Percentiles rank a stretch among this genome's conserved stretches.
Conservation (phyloP, 176 grass and related monocot genomes). For the Hordeum marinum region DNA sequence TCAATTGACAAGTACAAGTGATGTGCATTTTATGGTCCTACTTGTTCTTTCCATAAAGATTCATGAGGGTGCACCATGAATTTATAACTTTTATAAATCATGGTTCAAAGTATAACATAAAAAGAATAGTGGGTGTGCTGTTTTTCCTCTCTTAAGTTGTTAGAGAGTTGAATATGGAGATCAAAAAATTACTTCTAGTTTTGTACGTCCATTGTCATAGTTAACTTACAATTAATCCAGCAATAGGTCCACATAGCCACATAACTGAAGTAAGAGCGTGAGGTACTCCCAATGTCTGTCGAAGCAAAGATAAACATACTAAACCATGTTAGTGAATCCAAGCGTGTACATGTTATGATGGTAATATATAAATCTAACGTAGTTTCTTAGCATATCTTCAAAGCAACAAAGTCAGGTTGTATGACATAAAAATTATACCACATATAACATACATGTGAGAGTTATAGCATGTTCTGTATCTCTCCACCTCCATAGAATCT, state of each 20-base stretch:
- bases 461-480: no score
- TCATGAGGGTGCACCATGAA: not conserved
- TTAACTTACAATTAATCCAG: slow-evolving; percentile 76
- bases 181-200: not conserved
- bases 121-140: not conserved
- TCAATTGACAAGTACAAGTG: not conserved
- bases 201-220: not conserved
- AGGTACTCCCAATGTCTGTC: slow-evolving; percentile 70
- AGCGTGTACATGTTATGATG: not conserved
- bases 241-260: slow-evolving; percentile 83
- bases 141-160: not conserved
- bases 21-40: not conserved
- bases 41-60: not conserved
- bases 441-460: not conserved
- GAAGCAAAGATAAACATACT: not conserved
- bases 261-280: slow-evolving; percentile 74
- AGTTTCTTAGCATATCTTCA: not conserved
- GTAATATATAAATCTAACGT: not conserved
- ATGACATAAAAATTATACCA: not conserved
- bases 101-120: not conserved
- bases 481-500: no score
- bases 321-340: not conserved
- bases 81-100: not conserved
- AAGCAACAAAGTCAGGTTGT: not conserved
- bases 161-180: not conserved